Percentiles rank a stretch among this genome's conserved stretches.
These are phyloP conservation scores for Hypoxylon sp. DNA, from an alignment of 2,329 filamentous ascomycete species.

Conservation along the genomic window DNA sequence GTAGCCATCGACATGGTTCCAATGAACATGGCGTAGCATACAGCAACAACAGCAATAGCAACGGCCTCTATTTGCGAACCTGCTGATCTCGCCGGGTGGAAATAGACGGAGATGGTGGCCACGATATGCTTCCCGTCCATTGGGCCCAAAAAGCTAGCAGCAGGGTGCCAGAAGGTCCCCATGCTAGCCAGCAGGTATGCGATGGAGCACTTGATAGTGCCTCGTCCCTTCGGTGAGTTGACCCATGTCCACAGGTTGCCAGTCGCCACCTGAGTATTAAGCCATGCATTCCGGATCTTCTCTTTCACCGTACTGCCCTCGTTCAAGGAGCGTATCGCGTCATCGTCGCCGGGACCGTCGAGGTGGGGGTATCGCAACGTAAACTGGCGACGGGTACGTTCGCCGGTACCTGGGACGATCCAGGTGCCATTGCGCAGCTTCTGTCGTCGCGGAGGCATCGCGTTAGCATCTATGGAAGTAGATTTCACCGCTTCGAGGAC, in stretches of 20 bases:
- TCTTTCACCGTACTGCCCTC: slow-evolving; percentile 50
- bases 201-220: slow-evolving; percentile 88
- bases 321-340: slow-evolving; percentile 47
- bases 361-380: slow-evolving; percentile 67
- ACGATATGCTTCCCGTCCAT: slow-evolving; percentile 95
- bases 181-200: slow-evolving; percentile 88
- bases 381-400: slow-evolving; percentile 81
- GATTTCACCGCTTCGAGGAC: slow-evolving; percentile 43
- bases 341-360: slow-evolving; percentile 49
- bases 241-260: slow-evolving; percentile 66
- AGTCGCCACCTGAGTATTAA: slow-evolving; percentile 51
- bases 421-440: slow-evolving; percentile 87
- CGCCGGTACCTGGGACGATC: slow-evolving; percentile 85
- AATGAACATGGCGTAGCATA: slow-evolving; percentile 79
- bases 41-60: slow-evolving; percentile 78
- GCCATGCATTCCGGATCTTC: slow-evolving; percentile 46
- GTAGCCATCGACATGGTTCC: slow-evolving; percentile 89
- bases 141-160: slow-evolving; percentile 78
- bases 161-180: slow-evolving; percentile 80
- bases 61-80: slow-evolving; percentile 91
- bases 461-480: slow-evolving; percentile 51
- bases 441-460: slow-evolving; percentile 62
- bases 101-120: slow-evolving; percentile 93
- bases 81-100: slow-evolving; percentile 85
- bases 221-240: slow-evolving; percentile 76